Conservation (phyloP, 495 filamentous ascomycete genomes). For the Platismatia glauca region DNA sequence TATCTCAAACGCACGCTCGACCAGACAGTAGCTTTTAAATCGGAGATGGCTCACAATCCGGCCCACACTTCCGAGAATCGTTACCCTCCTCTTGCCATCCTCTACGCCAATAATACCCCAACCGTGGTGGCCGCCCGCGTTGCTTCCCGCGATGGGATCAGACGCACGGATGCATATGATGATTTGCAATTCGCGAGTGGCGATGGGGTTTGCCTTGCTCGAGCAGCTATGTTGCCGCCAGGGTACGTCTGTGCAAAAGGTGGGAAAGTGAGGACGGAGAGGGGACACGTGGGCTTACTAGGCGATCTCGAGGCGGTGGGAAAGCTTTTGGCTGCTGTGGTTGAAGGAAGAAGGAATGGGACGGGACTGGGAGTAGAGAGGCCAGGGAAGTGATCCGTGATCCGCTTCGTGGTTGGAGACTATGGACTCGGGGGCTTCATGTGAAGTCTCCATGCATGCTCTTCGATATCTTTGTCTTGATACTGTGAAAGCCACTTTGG, state of each 20-base stretch:
- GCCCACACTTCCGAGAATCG: slow-evolving; percentile 50
- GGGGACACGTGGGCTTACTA: slow-evolving; percentile 77
- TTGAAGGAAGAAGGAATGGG: slow-evolving; percentile 60
- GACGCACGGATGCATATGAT: slow-evolving; percentile 71
- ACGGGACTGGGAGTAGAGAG: slow-evolving; percentile 31
- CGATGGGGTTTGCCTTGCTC: slow-evolving; percentile 82
- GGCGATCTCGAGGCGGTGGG: slow-evolving; percentile 82
- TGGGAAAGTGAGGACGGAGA: slow-evolving; percentile 67
- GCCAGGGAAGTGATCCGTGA: background rate
- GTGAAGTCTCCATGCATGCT: too few relatives aligned
- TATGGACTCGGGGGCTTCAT: background rate
- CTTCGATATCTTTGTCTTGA: too few relatives aligned
- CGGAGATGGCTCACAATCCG: slow-evolving; percentile 54
- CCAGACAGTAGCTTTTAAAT: slow-evolving; percentile 62
- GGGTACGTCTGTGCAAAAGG: slow-evolving; percentile 66
- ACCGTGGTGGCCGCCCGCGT: slow-evolving; percentile 78
- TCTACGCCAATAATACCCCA: slow-evolving; percentile 81
- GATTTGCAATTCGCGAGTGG: slow-evolving; percentile 79
- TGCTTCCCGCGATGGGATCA: slow-evolving; percentile 55
- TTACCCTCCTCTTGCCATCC: slow-evolving; percentile 76
- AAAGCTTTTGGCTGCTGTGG: slow-evolving; percentile 56
- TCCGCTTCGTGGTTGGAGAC: background rate
- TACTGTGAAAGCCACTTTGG: too few relatives aligned
- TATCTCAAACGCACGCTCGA: slow-evolving; percentile 75
- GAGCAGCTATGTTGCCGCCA: slow-evolving; percentile 73